These are phyloP conservation scores for Candida sp. DNA, from an alignment of 1,139 yeast genomes.

Conservation along the genomic window DNA sequence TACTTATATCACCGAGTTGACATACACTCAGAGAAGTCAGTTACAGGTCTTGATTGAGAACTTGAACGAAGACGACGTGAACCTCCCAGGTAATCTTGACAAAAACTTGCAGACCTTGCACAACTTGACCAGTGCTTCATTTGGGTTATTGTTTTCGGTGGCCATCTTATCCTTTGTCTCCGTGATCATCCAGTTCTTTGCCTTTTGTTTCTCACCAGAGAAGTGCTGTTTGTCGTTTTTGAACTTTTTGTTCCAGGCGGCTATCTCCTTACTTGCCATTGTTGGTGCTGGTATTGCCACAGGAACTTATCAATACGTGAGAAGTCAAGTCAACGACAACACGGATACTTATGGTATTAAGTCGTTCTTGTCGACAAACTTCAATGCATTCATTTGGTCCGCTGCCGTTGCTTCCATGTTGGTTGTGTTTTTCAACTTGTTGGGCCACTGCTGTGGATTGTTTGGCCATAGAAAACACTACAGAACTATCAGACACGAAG, in stretches of 20 bases:
- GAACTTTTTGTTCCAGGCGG: constrained; percentile 38
- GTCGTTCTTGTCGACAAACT: constrained; percentile 41
- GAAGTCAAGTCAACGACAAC: constrained; percentile 35
- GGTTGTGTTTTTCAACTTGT: constrained; percentile 34
- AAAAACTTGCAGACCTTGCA: constrained; percentile 35
- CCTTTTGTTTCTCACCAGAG: constrained; percentile 39
- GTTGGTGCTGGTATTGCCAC: constrained; percentile 42
- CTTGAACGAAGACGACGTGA: constrained; percentile 31
- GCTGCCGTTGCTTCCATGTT: constrained; percentile 42
- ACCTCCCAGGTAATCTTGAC: constrained; percentile 43
- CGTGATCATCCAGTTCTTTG: constrained; percentile 32
- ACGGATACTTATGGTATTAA: constrained; percentile 36
- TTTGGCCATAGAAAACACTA: constrained; percentile 38
- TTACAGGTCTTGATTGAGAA: constrained; percentile 33
- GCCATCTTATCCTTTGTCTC: constrained; percentile 32
- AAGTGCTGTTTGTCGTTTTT: constrained; percentile 43
- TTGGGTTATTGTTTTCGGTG: constrained; percentile 32
- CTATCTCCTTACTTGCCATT: constrained; percentile 33
- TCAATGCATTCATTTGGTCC: constrained; percentile 50
- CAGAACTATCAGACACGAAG: constrained; percentile 21
- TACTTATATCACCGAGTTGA: constrained; percentile 17
- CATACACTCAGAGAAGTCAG: constrained; percentile 24
- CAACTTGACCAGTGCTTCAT: constrained; percentile 27
- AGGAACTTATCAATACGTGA: constrained; percentile 32
- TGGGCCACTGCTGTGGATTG: constrained; percentile 51